Percentiles rank a stretch among this genome's conserved stretches.
Conservation (phyloP, 495 filamentous ascomycete genomes). For the Penicillium mononematosum region DNA sequence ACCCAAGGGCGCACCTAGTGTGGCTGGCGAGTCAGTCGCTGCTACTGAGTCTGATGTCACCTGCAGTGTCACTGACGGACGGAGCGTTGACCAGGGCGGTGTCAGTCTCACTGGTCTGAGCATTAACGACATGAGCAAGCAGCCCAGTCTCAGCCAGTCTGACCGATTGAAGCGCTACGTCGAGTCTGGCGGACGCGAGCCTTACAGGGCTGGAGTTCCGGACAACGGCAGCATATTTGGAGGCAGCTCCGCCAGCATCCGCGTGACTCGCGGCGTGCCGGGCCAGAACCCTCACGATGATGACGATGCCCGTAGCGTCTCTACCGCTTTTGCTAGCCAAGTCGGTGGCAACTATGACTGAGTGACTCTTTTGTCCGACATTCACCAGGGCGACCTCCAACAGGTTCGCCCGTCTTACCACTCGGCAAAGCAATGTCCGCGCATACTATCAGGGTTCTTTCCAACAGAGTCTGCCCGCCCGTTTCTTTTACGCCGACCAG, state of each 20-base stretch:
- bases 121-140: conserved; percentile 72
- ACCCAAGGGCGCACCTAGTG: conserved; percentile 65
- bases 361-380: conserved; percentile 35
- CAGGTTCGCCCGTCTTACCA: conserved; percentile 20
- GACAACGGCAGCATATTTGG: conserved; percentile 71
- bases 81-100: conserved; percentile 73
- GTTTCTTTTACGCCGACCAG: conserved; percentile 23
- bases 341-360: conserved; percentile 90
- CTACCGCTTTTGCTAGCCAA: conserved; percentile 94
- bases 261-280: conserved; percentile 48
- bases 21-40: conserved; percentile 87
- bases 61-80: conserved; percentile 66
- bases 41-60: conserved; percentile 85
- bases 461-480: conserved; percentile 28
- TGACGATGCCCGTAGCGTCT: conserved; percentile 92
- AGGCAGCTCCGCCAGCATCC: conserved; percentile 65
- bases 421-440: conserved; percentile 23
- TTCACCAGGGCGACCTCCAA: conserved; percentile 20
- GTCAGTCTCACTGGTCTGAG: conserved; percentile 81
- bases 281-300: conserved; percentile 58
- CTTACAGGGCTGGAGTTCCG: conserved; percentile 44
- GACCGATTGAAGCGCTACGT: conserved; percentile 86
- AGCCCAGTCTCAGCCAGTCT: conserved; percentile 79
- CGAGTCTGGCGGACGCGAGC: conserved; percentile 66
- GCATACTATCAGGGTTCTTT: conserved; percentile 24